These are phyloP conservation scores for Epichloe scottii DNA, from an alignment of 2,329 filamentous ascomycete genomes.

Conservation along the genomic window DNA sequence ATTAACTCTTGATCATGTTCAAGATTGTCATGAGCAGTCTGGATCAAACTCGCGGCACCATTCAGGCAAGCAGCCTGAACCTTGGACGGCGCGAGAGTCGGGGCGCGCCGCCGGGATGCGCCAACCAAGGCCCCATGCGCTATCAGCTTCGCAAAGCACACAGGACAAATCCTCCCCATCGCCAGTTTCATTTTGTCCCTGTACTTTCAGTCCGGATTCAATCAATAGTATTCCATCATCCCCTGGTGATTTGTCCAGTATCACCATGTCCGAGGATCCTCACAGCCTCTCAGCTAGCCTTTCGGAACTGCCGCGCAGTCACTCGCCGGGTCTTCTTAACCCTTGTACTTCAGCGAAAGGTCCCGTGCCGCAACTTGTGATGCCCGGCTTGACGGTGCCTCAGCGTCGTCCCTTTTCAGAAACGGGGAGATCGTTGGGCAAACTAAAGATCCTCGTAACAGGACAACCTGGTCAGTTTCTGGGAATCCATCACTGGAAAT, in stretches of 20 bases:
- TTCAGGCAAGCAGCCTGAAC: slow-evolving; percentile 12
- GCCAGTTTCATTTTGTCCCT: slow-evolving; percentile 16
- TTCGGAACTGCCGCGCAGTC: slow-evolving; percentile 10
- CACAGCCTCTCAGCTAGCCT: slow-evolving; percentile 14
- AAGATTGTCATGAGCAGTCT: slow-evolving; percentile 6
- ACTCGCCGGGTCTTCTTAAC: slow-evolving; percentile 10
- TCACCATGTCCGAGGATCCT: slow-evolving; percentile 24
- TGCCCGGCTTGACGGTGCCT: slow-evolving; percentile 92
- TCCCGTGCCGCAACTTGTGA: slow-evolving; percentile 68
- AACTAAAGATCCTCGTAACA: slow-evolving; percentile 78
- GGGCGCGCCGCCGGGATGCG: not conserved
- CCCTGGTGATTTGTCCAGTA: slow-evolving; percentile 36
- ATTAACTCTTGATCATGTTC: slow-evolving; percentile 16
- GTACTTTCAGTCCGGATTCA: slow-evolving; percentile 17
- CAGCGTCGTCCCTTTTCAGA: slow-evolving; percentile 80
- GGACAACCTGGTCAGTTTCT: slow-evolving; percentile 54
- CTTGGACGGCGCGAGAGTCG: not conserved
- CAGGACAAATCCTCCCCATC: slow-evolving; percentile 13
- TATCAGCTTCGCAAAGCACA: slow-evolving; percentile 4
- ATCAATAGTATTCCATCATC: slow-evolving; percentile 37
- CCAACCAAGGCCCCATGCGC: slow-evolving; percentile 2
- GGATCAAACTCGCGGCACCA: slow-evolving; percentile 6
- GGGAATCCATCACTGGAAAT: not conserved
- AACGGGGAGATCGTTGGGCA: slow-evolving; percentile 70
- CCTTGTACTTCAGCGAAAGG: not conserved